A percentile compares a stretch with the other conserved stretches of the same genome.
Conservation (phyloP, 2,329 filamentous ascomycete genomes). For the Trichoderma lentiforme region DNA sequence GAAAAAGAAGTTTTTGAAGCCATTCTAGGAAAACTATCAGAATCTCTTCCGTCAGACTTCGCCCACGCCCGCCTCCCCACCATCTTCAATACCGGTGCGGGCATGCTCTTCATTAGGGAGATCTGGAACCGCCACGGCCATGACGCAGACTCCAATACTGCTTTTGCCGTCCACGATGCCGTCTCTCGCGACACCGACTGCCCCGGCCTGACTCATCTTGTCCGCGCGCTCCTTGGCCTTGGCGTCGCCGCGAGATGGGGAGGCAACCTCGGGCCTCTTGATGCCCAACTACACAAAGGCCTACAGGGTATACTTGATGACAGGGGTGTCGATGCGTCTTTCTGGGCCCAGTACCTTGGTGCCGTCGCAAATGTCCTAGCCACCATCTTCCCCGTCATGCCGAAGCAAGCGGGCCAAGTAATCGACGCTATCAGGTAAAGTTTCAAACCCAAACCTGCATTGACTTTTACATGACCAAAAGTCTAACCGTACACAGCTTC, state of each 20-base stretch:
- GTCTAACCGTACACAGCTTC: conserved; percentile 27
- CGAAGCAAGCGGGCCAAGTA: conserved; percentile 35
- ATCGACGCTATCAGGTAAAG: conserved; percentile 38
- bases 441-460: neutral
- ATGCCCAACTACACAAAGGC: conserved; percentile 42
- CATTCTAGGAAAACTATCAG: conserved; percentile 37
- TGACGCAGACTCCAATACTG: conserved; percentile 53
- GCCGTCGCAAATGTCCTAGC: conserved; percentile 45
- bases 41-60: conserved; percentile 41
- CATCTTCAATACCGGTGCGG: conserved; percentile 42
- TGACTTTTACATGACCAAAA: neutral
- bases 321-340: conserved; percentile 39
- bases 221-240: conserved; percentile 68
- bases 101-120: conserved; percentile 44
- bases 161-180: conserved; percentile 69
- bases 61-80: conserved; percentile 40
- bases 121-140: conserved; percentile 53
- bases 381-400: conserved; percentile 41
- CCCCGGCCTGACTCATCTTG: conserved; percentile 71
- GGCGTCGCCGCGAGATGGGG: conserved; percentile 73
- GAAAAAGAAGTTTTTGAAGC: conserved; percentile 35
- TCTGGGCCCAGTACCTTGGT: conserved; percentile 55
- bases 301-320: conserved; percentile 42
- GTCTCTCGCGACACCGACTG: conserved; percentile 64
- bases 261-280: conserved; percentile 51